phyloP scores from a whole-genome alignment of 331 rosid genomes.

The Dryas integrifolia region DNA sequence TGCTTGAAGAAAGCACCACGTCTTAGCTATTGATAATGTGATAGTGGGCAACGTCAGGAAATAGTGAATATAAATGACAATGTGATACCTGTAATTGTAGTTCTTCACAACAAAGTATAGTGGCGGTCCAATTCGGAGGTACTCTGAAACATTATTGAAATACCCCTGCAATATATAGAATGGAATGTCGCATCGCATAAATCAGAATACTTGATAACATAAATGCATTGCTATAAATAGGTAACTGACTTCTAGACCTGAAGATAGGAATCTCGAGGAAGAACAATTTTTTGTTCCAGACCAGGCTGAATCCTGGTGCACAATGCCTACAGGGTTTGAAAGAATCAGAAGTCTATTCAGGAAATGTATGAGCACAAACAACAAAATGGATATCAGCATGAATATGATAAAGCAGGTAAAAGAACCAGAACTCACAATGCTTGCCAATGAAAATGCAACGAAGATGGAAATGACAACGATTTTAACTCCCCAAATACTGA shows the following conservation, averaged over 20 bases:
- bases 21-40: too few species aligned
- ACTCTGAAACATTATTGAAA: conserved; percentile 74
- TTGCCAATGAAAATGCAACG: conserved; percentile 73
- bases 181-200: conserved; percentile 25
- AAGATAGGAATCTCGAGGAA: conserved; percentile 91
- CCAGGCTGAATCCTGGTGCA: conserved; percentile 95
- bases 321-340: conserved; percentile 54
- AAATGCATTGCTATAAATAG: conserved; percentile 5
- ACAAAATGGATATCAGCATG: conserved; percentile 14
- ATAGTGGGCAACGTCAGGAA: neutral
- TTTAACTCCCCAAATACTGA: conserved; percentile 85
- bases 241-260: conserved; percentile 57
- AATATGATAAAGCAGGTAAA: neutral
- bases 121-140: conserved; percentile 96
- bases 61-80: conserved; percentile 5
- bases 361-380: conserved; percentile 15
- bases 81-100: conserved; percentile 79
- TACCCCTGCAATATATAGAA: conserved; percentile 68
- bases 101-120: conserved; percentile 92
- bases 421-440: conserved; percentile 66
- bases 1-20: neutral
- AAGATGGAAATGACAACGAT: conserved; percentile 70
- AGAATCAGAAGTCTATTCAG: conserved; percentile 14
- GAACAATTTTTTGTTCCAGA: conserved; percentile 92
- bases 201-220: conserved; percentile 9